Conservation (phyloP, 371 early-diverging fungal genomes). For the Mortierella sp. region DNA sequence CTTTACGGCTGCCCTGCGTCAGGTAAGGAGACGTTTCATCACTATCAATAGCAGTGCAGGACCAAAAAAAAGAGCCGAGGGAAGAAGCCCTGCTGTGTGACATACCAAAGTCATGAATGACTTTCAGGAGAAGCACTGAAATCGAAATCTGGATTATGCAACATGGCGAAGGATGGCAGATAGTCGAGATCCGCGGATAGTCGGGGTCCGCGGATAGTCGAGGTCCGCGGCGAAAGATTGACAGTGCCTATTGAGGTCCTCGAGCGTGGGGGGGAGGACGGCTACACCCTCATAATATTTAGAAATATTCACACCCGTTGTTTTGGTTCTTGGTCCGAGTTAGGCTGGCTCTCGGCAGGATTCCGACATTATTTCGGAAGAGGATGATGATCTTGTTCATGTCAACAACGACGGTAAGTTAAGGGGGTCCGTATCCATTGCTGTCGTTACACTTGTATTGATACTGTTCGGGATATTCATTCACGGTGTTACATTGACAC, state of each 20-base stretch:
- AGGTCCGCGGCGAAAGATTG: too few species aligned
- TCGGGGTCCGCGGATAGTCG: too few species aligned
- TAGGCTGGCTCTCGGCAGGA: conserved; percentile 31
- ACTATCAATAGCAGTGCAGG: background rate
- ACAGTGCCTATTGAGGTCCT: too few species aligned
- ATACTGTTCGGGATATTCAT: background rate
- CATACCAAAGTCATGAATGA: conserved; percentile 16
- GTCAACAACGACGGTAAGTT: conserved; percentile 32
- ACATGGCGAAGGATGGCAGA: too few species aligned
- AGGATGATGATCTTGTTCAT: conserved; percentile 52
- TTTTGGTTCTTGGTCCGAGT: conserved; percentile 2
- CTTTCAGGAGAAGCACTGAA: background rate
- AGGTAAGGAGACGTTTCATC: conserved; percentile 23
- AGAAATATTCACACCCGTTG: background rate
- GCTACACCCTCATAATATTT: too few species aligned
- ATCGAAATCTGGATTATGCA: background rate
- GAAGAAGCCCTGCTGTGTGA: conserved; percentile 5
- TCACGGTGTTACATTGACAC: too few species aligned
- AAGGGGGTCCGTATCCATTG: too few species aligned
- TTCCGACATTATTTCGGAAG: conserved; percentile 39
- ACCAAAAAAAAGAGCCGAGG: background rate
- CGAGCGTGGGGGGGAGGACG: too few species aligned
- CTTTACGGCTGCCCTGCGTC: conserved; percentile 46
- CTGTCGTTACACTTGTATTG: background rate
- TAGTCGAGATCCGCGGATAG: too few species aligned